Base-by-base conservation (phyloP, 2,329 filamentous ascomycete genomes). In the Trichoderma aggressivum region DNA sequence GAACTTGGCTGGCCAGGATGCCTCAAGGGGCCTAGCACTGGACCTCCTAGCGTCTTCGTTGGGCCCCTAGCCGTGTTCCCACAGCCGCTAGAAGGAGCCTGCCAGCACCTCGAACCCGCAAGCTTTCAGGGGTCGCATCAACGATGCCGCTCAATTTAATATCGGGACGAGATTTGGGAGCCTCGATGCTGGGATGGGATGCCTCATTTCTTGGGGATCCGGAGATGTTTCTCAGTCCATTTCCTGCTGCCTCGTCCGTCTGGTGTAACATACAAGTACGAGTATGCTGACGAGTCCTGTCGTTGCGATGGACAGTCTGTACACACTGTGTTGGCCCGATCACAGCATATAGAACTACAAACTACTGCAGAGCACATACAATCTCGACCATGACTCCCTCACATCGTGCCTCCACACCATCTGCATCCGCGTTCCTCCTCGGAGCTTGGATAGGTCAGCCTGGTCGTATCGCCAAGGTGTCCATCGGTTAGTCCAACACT, bases 111-210 rank as follows among this genome's bases (percentile, higher is more conserved):
- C 28, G 56, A 59, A 59, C 7, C 56, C 32, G 56, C 62, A 65
- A 69, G 56, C 36, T 47, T 67, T 60, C 55, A 60, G 65, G 65
- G 65, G 65, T 69, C 59, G 65, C 65, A 30, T 69, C 65, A 61
- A 68, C 36, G 34, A 14, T 28, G 55, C 56, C 53, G 53, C 24
- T 47, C 34, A 39, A 58, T 26, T 32, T 36, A 26, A 28, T 66
- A 55, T 59, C 56, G 56, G 28, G 56, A 59, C 56, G 56, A 43
- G 53, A 58, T 43, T 39, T 55, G n/a, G 63, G n/a, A 36, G 26
- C 34, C 36, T 30, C 32, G 62, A 26, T 59, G 56, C 18, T n/a
- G n/a, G n/a, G n/a, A n/a, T 24, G 18, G 47, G 21, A 36, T 36
- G 47, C 30, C 12, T 24, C 34, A 24, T 67, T 26, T n/a, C 34